Conservation (phyloP, 1,139 yeast species). For the Blastobotrys petasosporus region DNA sequence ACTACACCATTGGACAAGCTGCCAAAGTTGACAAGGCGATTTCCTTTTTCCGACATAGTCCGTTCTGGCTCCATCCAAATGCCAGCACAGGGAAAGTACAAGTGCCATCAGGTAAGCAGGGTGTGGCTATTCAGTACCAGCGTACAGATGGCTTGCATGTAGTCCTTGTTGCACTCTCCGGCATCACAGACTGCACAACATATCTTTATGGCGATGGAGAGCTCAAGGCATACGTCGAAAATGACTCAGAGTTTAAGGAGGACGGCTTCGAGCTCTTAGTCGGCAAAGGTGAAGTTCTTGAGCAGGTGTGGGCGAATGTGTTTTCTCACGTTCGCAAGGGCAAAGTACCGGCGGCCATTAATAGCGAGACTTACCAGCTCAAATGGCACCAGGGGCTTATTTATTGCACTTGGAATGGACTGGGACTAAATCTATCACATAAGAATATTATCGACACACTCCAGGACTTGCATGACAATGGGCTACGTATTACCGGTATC, state of each 20-base stretch:
- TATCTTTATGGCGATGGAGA: constrained; percentile 18
- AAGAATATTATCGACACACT: constrained; percentile 23
- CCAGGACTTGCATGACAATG: constrained; percentile 23
- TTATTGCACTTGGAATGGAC: constrained; percentile 33
- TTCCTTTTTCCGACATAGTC: constrained; percentile 1
- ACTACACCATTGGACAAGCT: constrained; percentile 4
- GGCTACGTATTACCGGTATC: constrained; percentile 22
- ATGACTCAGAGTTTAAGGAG: constrained; percentile 17
- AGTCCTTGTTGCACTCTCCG: constrained; percentile 23
- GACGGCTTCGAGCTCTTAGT: constrained; percentile 19
- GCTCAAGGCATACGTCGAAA: constrained; percentile 17
- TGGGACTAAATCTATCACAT: constrained; percentile 25
- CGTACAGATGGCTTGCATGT: constrained; percentile 25
- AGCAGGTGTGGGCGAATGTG: constrained; percentile 16
- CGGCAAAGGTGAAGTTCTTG: constrained; percentile 17
- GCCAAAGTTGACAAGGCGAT: neutral
- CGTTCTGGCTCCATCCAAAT: constrained; percentile 9
- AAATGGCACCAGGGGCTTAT: constrained; percentile 24
- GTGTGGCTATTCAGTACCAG: constrained; percentile 18
- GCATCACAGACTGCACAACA: constrained; percentile 17
- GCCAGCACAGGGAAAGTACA: neutral
- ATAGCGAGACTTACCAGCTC: too few species aligned
- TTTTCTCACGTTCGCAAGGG: constrained; percentile 12
- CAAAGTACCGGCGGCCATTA: neutral
- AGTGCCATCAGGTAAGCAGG: constrained; percentile 10